Evolutionary conservation across 2,329 filamentous ascomycete genomes (phyloP).

Genomic region (Nothopassalora personata): DNA sequence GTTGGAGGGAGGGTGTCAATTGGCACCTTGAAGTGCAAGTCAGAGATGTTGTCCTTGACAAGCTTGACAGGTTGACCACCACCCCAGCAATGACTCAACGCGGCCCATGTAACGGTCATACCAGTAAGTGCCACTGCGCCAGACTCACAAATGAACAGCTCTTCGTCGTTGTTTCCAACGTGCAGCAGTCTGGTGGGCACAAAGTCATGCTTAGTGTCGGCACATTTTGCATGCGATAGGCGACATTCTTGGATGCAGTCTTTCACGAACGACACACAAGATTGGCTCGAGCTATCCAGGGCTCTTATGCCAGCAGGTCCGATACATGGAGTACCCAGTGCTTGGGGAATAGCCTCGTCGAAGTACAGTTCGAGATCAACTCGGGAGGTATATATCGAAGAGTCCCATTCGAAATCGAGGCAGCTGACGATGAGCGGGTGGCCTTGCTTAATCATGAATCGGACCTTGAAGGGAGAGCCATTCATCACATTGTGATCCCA

Average conservation of each 20-base stretch:
- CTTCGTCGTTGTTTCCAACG: not conserved
- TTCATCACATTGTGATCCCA: slow-evolving; percentile 2
- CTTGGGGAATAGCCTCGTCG: not conserved
- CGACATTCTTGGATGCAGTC: slow-evolving; percentile 1
- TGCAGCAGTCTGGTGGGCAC: not conserved
- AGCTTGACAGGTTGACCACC: not conserved
- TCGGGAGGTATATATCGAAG: not conserved
- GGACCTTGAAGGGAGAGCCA: not conserved
- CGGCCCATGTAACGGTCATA: not conserved
- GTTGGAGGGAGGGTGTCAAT: no score
- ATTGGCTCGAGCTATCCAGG: not conserved
- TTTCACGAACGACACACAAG: not conserved
- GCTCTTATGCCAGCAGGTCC: not conserved
- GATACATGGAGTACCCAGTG: not conserved
- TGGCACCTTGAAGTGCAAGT: not conserved
- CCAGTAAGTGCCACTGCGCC: not conserved
- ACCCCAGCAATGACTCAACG: slow-evolving; percentile 4
- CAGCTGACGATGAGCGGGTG: not conserved
- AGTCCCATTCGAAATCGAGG: not conserved
- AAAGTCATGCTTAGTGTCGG: not conserved
- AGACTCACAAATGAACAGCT: not conserved
- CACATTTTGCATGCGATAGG: not conserved
- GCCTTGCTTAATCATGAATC: slow-evolving; percentile 1
- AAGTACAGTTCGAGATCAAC: slow-evolving; percentile 2
- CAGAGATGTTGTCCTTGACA: not conserved